phyloP scores from a whole-genome alignment of 306 rosid species.

The Styphnolobium japonicum region DNA sequence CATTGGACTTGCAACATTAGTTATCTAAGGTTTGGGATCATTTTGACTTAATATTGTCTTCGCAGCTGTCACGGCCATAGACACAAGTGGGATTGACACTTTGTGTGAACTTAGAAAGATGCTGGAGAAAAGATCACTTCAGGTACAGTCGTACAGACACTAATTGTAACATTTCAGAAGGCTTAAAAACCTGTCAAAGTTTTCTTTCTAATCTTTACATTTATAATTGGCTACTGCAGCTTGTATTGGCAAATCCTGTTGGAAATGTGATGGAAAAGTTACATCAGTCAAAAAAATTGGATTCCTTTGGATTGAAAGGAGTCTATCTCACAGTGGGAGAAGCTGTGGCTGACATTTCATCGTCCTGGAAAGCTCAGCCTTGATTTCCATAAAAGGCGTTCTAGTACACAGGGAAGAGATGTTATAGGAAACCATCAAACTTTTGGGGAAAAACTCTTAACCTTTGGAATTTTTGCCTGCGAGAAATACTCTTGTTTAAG shows the following conservation, averaged over 20 bases:
- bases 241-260: conserved; percentile 81
- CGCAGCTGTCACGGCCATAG: conserved; percentile 86
- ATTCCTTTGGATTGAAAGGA: conserved; percentile 53
- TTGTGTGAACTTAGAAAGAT: conserved; percentile 61
- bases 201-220: neutral
- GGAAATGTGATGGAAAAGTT: conserved; percentile 81
- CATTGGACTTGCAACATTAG: neutral
- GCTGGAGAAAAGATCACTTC: conserved; percentile 62
- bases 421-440: conserved; percentile 21
- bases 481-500: conserved; percentile 11
- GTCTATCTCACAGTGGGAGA: conserved; percentile 79
- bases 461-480: neutral
- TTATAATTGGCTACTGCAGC: conserved; percentile 37
- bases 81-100: conserved; percentile 73
- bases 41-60: conserved; percentile 19
- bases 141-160: conserved; percentile 52
- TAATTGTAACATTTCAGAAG: neutral
- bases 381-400: conserved; percentile 25
- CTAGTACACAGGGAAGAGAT: neutral
- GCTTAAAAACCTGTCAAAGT: neutral
- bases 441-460: conserved; percentile 29
- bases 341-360: conserved; percentile 66
- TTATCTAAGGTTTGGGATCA: neutral
- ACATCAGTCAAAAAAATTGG: conserved; percentile 49
- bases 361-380: conserved; percentile 49